Evolutionary conservation across 2,329 filamentous ascomycete genomes (phyloP).

Genomic region (Ilyonectria destructans): DNA sequence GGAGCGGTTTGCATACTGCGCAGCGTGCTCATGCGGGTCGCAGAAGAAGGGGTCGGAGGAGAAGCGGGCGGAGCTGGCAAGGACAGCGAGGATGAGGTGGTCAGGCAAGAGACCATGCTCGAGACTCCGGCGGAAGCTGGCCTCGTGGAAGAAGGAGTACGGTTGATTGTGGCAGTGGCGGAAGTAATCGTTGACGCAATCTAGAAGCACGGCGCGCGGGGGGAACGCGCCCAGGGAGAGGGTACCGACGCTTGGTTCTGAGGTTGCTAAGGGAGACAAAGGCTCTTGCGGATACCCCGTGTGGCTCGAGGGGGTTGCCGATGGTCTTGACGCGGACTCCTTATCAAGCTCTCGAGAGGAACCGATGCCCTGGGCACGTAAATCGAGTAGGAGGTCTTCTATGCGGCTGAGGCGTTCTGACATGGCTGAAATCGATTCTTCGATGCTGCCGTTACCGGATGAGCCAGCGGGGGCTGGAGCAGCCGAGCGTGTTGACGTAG

Average conservation of each 20-base stretch:
- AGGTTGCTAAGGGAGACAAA: not conserved
- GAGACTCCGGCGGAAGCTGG: constrained; percentile 5
- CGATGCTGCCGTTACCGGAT: not conserved
- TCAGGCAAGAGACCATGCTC: not conserved
- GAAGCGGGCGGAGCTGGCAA: constrained; percentile 1
- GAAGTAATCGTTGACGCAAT: constrained; percentile 6
- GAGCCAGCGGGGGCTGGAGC: not conserved
- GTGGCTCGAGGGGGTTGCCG: not conserved
- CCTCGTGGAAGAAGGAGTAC: constrained; percentile 18
- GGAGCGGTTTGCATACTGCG: constrained; percentile 2
- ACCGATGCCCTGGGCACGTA: not conserved
- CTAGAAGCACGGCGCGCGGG: not conserved
- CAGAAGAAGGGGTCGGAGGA: constrained; percentile 2
- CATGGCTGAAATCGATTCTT: not conserved
- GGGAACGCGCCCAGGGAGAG: not conserved
- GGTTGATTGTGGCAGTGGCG: constrained; percentile 13
- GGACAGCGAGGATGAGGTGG: constrained; percentile 5
- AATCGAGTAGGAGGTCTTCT: not conserved
- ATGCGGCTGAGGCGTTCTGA: not conserved
- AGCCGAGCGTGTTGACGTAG: not conserved
- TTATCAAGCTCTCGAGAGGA: not conserved
- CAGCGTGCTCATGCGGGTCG: not conserved
- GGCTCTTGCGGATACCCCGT: not conserved
- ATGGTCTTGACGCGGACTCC: not conserved
- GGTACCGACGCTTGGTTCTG: not conserved